Evolutionary conservation across 768 basidiomycete genomes (phyloP).

Genomic region (button mushroom (Agaricus bisporus)): DNA sequence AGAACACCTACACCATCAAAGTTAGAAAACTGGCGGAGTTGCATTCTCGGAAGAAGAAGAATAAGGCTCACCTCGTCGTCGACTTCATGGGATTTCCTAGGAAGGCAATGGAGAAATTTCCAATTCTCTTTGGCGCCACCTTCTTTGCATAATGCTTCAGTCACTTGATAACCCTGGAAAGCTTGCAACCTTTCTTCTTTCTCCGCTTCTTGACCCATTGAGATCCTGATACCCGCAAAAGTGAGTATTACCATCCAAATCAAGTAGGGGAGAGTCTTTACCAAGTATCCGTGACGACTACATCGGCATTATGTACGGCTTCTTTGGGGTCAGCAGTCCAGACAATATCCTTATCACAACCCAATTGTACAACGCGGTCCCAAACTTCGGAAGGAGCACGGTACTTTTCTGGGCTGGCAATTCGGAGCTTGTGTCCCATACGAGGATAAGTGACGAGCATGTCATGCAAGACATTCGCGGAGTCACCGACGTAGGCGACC

Average conservation of each 20-base stretch:
- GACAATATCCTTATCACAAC: slow-evolving; percentile 64
- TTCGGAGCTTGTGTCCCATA: slow-evolving; percentile 77
- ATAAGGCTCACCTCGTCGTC: slow-evolving; percentile 70
- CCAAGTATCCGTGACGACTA: slow-evolving; percentile 99
- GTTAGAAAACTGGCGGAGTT: background rate
- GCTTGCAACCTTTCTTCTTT: slow-evolving; percentile 80
- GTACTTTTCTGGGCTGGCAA: slow-evolving; percentile 78
- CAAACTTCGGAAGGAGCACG: slow-evolving; percentile 70
- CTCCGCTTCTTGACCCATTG: slow-evolving; percentile 98
- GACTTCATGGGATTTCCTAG: slow-evolving; percentile 88
- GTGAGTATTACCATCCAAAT: background rate
- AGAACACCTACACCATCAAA: slow-evolving; percentile 63
- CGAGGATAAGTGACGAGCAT: slow-evolving; percentile 95
- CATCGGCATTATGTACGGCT: slow-evolving; percentile 84
- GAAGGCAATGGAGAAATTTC: slow-evolving; percentile 96
- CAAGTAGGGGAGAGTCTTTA: slow-evolving; percentile 25
- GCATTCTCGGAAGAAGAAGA: background rate
- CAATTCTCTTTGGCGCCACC: slow-evolving; percentile 83
- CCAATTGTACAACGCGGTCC: slow-evolving; percentile 72
- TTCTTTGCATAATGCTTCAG: slow-evolving; percentile 74
- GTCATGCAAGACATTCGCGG: slow-evolving; percentile 92
- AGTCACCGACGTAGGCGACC: slow-evolving; percentile 90
- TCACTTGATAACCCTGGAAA: slow-evolving; percentile 92
- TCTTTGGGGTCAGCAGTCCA: slow-evolving; percentile 79
- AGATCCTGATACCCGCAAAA: slow-evolving; percentile 58